Evolutionary conservation across 2,329 filamentous ascomycete species (phyloP).

Genomic region (Tolypocladium album): DNA sequence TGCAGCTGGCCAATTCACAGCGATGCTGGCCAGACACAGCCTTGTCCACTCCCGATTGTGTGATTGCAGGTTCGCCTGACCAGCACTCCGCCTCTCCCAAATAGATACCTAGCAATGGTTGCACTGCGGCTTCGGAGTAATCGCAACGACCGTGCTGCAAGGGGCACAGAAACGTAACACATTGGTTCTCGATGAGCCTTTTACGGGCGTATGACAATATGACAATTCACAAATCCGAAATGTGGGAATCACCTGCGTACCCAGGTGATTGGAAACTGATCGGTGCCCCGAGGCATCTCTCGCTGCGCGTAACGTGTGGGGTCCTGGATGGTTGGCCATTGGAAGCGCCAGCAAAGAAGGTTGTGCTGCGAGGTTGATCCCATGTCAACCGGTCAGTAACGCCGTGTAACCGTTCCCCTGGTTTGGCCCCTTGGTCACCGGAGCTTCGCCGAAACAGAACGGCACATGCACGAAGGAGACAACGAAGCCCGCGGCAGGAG

Average conservation of each 20-base stretch:
- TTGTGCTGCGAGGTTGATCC: neutral
- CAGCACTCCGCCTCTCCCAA: neutral
- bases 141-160: neutral
- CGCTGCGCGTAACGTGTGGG: neutral
- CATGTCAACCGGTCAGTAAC: neutral
- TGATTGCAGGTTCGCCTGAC: neutral
- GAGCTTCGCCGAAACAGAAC: neutral
- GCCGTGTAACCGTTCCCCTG: neutral
- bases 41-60: neutral
- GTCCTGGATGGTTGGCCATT: neutral
- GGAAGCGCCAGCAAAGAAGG: neutral
- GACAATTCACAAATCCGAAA: neutral
- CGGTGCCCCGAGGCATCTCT: no score
- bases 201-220: neutral
- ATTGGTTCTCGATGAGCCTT: neutral
- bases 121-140: neutral
- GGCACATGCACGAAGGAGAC: neutral
- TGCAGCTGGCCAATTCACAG: neutral
- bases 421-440: neutral
- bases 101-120: neutral
- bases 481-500: neutral
- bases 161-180: neutral
- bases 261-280: neutral
- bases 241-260: neutral
- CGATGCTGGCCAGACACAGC: neutral